Base-by-base conservation (phyloP, 202 grass and related monocot genomes). In the Hordeum pubiflorum region DNA sequence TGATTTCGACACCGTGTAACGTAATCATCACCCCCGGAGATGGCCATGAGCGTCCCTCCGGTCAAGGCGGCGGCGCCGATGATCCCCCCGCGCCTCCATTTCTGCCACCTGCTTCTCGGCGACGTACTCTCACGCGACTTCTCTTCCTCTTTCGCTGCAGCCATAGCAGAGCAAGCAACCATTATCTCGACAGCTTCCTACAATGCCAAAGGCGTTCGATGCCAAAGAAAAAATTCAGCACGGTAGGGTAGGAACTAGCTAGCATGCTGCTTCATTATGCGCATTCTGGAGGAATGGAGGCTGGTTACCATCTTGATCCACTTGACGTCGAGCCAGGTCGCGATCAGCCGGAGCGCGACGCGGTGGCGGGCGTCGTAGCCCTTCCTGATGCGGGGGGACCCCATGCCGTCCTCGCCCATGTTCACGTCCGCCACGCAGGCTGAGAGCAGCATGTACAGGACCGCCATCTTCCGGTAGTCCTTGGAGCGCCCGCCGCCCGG, bases 141-240 rank as follows among this genome's bases (percentile, higher is more conserved):
- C 41, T 87, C 83, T 20, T 86, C 81, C 88, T 82, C 92, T 85
- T 84, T 94, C 23, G 90, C 91, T 92, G 94, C 94, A 92, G 94
- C 94, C 94, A 94, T 97, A 83, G 94, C 94, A 85, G 94, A 94
- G 92, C 88, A 97, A 91, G 94, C 94, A 81, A 94, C 92, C 89
- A 97, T 94, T 87, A 97, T 94, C 91, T 97, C 94, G 86, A 94
- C 79, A 63, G 92, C 90, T 73, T 94, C 92, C 92, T 97, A 89
- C 90, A 89, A 84, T 79, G 75, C 74, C 81, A 91, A 89, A 85
- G 68, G 76, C 22, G 76, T 40, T 73, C 78, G 23, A 83, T 84
- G 34, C 64, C 74, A 82, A 68, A 46, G 54, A 38, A 11, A 31
- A 10, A 12, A 79, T 44, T 65, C 33, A 69, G 33, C 77, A 69